Base-by-base conservation (phyloP, 2,329 filamentous ascomycete genomes). In the Colletotrichum tanaceti region DNA sequence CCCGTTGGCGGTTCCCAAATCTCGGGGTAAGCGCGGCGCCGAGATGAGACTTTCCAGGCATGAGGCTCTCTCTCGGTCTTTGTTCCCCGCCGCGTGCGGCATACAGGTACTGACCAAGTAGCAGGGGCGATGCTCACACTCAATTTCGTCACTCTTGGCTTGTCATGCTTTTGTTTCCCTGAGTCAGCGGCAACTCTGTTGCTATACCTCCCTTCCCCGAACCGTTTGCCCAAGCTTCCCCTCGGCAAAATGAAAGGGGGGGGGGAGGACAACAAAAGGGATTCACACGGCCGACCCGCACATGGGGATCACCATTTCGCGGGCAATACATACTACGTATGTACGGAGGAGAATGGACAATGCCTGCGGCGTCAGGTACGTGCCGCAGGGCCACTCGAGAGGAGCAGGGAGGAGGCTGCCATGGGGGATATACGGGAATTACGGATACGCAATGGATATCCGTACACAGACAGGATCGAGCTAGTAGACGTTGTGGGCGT, bases 291-390 rank as follows among this genome's bases (percentile, higher is more conserved):
- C 28, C 28, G 58, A 61, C 46, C 46, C 58, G 58, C 58, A 52
- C 24, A n/a, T 20, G 44, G 52, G 32, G 54, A 65, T 68, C 47
- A 38, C 54, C 47, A 65, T 65, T 50, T 68, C 61, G 41, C 55
- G 9, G 28, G n/a, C 10, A 22, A n/a, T n/a, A 11, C 35, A 16
- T n/a, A n/a, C n/a, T n/a, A n/a, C n/a, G n/a, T n/a, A n/a, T n/a
- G n/a, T n/a, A n/a, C n/a, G n/a, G n/a, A n/a, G n/a, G 14, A 65
- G 22, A 35, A 64, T 24, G 61, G 65, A 54, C 61, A 43, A 68
- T 65, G 65, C 65, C 65, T 68, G 65, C 49, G 49, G 61, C 61
- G 61, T 55, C 55, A 65, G 61, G 65, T 35, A 68, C 61, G 54
- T 35, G 5, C 20, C 4, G 43, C 57, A 35, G 46, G 38, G 18